Conservation (phyloP, 2,329 filamentous ascomycete genomes). For the Shiraia sp. region DNA sequence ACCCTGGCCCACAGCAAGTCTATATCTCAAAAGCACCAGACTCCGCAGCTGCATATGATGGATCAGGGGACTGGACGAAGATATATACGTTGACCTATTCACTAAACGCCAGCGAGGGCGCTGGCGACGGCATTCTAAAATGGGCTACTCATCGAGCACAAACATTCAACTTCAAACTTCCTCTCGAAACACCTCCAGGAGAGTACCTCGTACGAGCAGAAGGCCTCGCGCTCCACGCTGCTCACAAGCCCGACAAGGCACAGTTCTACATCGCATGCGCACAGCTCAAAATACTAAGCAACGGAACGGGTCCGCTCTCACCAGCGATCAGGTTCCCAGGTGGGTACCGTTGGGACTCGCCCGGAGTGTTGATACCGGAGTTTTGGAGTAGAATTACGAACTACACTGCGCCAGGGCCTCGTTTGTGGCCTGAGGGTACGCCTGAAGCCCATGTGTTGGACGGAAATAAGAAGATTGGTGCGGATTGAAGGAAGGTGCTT, state of each 20-base stretch:
- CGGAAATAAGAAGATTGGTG: slow-evolving; percentile 9
- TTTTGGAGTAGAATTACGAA: slow-evolving; percentile 17
- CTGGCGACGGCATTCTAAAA: slow-evolving; percentile 19
- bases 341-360: slow-evolving; percentile 35
- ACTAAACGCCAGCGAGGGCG: slow-evolving; percentile 33
- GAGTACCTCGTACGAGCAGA: slow-evolving; percentile 51
- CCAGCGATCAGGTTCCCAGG: slow-evolving; percentile 46
- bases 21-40: slow-evolving; percentile 32
- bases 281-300: slow-evolving; percentile 46
- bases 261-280: slow-evolving; percentile 52
- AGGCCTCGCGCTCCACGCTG: slow-evolving; percentile 37
- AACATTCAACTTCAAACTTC: slow-evolving; percentile 42
- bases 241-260: slow-evolving; percentile 25
- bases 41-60: slow-evolving; percentile 21
- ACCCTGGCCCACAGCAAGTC: slow-evolving; percentile 31
- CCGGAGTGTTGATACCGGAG: slow-evolving; percentile 38
- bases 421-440: slow-evolving; percentile 22
- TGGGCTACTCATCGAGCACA: slow-evolving; percentile 31
- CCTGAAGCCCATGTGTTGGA: slow-evolving; percentile 13
- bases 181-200: slow-evolving; percentile 41
- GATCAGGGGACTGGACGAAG: slow-evolving; percentile 31
- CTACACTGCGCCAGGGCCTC: slow-evolving; percentile 31
- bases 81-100: slow-evolving; percentile 34
- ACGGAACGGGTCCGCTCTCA: slow-evolving; percentile 29
- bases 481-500: no score